A percentile compares a stretch with the other conserved stretches of the same genome.
Conservation (phyloP, 2,329 filamentous ascomycete species). For the Penicillium sp. region DNA sequence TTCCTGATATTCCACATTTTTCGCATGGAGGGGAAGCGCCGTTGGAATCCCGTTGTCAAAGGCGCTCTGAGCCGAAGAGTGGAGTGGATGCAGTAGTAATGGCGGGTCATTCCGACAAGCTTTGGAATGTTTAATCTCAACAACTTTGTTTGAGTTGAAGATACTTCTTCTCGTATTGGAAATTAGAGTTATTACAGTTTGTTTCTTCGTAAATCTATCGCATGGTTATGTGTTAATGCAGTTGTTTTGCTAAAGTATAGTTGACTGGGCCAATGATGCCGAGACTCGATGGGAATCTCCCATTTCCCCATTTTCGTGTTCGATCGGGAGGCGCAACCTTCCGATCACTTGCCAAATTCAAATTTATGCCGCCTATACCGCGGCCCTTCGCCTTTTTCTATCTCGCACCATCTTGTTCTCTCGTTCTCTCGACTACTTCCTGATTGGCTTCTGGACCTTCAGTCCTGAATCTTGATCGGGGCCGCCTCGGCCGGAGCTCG, state of each 20-base stretch:
- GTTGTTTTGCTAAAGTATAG: neutral
- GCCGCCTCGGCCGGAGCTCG: neutral
- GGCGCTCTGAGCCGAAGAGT: slow-evolving; percentile 14
- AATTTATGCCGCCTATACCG: neutral
- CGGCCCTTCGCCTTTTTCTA: neutral
- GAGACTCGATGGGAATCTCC: too few relatives aligned
- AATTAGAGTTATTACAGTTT: neutral
- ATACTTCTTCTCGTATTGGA: neutral
- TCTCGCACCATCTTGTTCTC: neutral
- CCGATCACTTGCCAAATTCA: neutral
- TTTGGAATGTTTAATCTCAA: neutral
- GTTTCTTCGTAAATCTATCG: too few relatives aligned
- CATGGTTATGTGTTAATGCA: too few relatives aligned
- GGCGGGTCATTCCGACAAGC: slow-evolving; percentile 10
- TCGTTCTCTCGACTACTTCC: neutral
- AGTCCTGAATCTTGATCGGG: neutral
- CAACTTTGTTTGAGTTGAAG: neutral
- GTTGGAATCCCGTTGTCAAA: neutral
- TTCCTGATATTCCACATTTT: too few relatives aligned
- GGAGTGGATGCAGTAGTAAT: neutral
- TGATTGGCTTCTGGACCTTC: neutral
- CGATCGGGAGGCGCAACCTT: neutral
- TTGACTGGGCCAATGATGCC: too few relatives aligned
- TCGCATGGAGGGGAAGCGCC: too few relatives aligned
- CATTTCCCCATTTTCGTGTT: neutral